These are phyloP conservation scores for Amphirosellinia nigrospora DNA, from an alignment of 495 filamentous ascomycete species.

Conservation along the genomic window DNA sequence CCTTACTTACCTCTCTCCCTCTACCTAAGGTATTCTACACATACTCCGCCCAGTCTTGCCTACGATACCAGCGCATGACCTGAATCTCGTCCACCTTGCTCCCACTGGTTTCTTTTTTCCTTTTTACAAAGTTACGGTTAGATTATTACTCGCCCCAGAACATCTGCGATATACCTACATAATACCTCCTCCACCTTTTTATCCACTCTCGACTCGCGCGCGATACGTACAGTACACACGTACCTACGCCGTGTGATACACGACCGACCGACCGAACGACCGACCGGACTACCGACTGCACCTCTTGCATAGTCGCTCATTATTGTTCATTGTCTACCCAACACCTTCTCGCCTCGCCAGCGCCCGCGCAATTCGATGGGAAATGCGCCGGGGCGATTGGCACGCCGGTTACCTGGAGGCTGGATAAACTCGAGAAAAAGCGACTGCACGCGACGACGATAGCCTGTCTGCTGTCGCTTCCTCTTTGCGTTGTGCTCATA, in stretches of 20 bases:
- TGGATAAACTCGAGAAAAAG: constrained; percentile 40
- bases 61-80: constrained; percentile 5
- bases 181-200: constrained; percentile 9
- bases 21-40: neutral
- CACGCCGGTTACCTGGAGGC: constrained; percentile 42
- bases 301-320: constrained; percentile 13
- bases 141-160: neutral
- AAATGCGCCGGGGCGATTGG: constrained; percentile 44
- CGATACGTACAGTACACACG: constrained; percentile 5
- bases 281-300: neutral
- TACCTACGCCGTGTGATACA: constrained; percentile 6
- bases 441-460: constrained; percentile 40
- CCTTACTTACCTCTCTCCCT: neutral
- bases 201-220: constrained; percentile 13
- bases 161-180: constrained; percentile 13
- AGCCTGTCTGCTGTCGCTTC: constrained; percentile 26
- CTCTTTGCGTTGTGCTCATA: constrained; percentile 5
- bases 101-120: neutral
- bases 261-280: constrained; percentile 2
- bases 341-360: constrained; percentile 11
- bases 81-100: constrained; percentile 2
- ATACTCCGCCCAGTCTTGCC: constrained; percentile 8
- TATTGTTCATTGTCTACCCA: constrained; percentile 19
- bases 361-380: constrained; percentile 38
- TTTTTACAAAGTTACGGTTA: neutral